Evolutionary conservation across 805 yeast genomes (phyloP).

Genomic region (Ogataea zsoltii): DNA sequence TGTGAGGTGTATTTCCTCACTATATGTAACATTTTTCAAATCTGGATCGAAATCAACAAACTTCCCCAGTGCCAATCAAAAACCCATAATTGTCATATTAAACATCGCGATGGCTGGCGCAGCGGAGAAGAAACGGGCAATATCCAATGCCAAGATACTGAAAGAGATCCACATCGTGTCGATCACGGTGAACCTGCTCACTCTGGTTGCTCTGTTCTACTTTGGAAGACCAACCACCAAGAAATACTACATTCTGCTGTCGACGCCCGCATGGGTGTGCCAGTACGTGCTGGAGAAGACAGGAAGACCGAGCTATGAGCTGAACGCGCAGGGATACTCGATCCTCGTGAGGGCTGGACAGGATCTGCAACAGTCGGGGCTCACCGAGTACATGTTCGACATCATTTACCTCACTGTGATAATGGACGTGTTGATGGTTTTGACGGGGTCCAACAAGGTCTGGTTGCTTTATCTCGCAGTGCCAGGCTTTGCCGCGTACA

Average conservation of each 20-base stretch:
- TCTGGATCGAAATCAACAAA: neutral
- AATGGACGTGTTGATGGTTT: slow-evolving; percentile 52
- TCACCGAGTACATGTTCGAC: slow-evolving; percentile 74
- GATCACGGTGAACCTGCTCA: slow-evolving; percentile 38
- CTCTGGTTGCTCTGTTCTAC: slow-evolving; percentile 38
- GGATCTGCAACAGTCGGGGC: slow-evolving; percentile 60
- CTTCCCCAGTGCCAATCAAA: neutral
- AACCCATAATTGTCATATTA: too few species aligned
- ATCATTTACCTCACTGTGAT: slow-evolving; percentile 64
- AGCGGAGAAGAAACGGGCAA: slow-evolving; percentile 39
- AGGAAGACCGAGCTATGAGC: slow-evolving; percentile 57
- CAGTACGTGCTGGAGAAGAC: slow-evolving; percentile 56
- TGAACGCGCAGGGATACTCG: slow-evolving; percentile 39
- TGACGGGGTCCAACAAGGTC: slow-evolving; percentile 56
- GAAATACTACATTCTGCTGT: slow-evolving; percentile 43
- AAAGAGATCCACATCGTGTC: slow-evolving; percentile 39
- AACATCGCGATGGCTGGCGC: slow-evolving; percentile 47
- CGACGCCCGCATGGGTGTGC: slow-evolving; percentile 43
- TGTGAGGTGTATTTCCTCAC: neutral
- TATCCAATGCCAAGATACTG: slow-evolving; percentile 30
- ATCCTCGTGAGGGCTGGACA: slow-evolving; percentile 53
- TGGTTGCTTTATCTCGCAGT: slow-evolving; percentile 57
- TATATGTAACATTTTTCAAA: neutral
- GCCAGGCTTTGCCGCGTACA: slow-evolving; percentile 54
- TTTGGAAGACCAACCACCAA: slow-evolving; percentile 48